Base-by-base conservation (phyloP, 2,329 filamentous ascomycete genomes). In the Aureobasidium uvarum region DNA sequence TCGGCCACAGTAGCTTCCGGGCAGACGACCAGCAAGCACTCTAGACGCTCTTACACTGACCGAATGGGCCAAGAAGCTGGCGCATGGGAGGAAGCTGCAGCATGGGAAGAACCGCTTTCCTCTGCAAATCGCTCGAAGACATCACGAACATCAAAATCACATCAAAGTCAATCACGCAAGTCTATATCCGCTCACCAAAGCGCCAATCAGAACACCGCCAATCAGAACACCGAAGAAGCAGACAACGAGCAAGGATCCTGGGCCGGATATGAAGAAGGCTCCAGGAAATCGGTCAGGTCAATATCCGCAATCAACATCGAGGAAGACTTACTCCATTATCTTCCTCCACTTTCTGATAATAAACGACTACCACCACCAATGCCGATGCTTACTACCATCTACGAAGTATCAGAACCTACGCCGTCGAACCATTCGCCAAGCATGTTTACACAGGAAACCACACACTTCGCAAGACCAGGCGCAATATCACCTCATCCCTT, bases 401-500 rank as follows among this genome's bases (percentile, higher is more conserved):
- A 25, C 20, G 51, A 58, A 38, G 52, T 59, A n/a, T 31, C 41
- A 28, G 51, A 56, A n/a, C n/a, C 28, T 20, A 50, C 23, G 39
- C 13, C 5, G 6, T 31, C 36, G 3, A 56, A 3, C 25, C 36
- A 51, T 51, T 14, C n/a, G 10, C 41, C n/a, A 38, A 59, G 52
- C 43, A 50, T 28, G 20, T 23, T n/a, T 7, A 51, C 54, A 13
- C 45, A 41, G 16, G 36, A 39, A n/a, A 33, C 33, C 1, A 59
- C 60, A 38, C 60, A 23, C 18, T 65, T 38, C 36, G 63, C 63
- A 20, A 59, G 43, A 36, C 52, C 63, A 33, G 63, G 63, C 14
- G 43, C 43, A 2, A 59, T 65, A 8, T 48, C 63, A 43, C 63
- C 63, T 20, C 63, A 65, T 16, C 63, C 63, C 7, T 28, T 65